A percentile compares a stretch with the other conserved stretches of the same genome.
Evolutionary conservation across 1,284 basidiomycete genomes (phyloP).

Genomic region (Ustilago xerochloae): DNA sequence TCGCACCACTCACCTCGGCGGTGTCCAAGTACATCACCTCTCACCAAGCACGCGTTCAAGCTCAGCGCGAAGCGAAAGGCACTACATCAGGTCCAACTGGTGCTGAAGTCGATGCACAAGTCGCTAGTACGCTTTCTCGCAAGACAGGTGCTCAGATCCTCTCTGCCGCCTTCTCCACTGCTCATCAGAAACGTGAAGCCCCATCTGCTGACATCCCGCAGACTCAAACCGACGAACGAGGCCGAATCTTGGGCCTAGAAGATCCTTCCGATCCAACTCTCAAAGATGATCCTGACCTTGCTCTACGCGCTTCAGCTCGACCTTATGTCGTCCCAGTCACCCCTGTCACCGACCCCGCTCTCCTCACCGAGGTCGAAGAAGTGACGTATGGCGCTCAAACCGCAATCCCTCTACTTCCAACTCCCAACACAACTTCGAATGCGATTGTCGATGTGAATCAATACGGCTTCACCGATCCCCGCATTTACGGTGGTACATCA

Average conservation of each 20-base stretch:
- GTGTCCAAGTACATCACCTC: conserved; percentile 35
- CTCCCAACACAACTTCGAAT: neutral
- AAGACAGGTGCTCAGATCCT: conserved; percentile 7
- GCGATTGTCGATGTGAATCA: conserved; percentile 16
- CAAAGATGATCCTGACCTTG: conserved; percentile 30
- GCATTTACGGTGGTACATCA: conserved; percentile 46
- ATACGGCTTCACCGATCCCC: conserved; percentile 53
- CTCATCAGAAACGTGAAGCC: no score
- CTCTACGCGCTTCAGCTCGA: conserved; percentile 3
- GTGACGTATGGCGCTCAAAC: conserved; percentile 29
- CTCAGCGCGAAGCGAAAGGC: conserved; percentile 31
- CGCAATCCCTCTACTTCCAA: conserved; percentile 18
- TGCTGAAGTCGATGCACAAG: conserved; percentile 39
- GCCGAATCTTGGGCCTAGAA: conserved; percentile 43
- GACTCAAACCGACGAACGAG: conserved; percentile 27
- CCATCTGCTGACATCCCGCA: neutral
- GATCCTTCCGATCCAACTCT: conserved; percentile 43
- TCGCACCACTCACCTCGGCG: conserved; percentile 7
- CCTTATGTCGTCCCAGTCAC: conserved; percentile 13
- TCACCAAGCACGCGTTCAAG: conserved; percentile 13
- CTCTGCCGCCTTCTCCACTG: no score
- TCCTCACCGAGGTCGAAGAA: conserved; percentile 10
- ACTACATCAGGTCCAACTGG: conserved; percentile 29
- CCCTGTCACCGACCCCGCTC: conserved; percentile 10
- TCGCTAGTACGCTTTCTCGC: conserved; percentile 30